phyloP scores from a whole-genome alignment of 2,329 filamentous ascomycete species.

The Elsinoe necatrix region DNA sequence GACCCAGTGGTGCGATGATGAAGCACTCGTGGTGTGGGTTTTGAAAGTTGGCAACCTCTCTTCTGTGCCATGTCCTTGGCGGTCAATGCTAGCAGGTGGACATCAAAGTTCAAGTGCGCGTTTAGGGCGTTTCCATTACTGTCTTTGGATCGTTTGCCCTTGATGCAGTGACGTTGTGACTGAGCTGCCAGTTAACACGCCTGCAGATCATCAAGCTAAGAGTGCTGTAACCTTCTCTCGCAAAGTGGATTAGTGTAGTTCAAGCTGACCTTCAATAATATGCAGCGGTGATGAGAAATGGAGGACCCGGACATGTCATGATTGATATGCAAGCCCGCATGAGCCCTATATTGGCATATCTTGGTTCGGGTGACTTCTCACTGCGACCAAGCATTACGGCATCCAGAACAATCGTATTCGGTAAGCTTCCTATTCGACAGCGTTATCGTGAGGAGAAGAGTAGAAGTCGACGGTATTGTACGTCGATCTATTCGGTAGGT shows the following conservation, averaged over 20 bases:
- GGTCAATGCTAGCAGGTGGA: too few species aligned
- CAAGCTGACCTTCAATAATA: not conserved
- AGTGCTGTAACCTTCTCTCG: not conserved
- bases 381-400: not conserved
- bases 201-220: not conserved
- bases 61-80: too few species aligned
- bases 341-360: not conserved
- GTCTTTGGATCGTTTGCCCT: too few species aligned
- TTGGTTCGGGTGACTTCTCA: not conserved
- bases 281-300: not conserved
- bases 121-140: too few species aligned
- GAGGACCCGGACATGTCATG: not conserved
- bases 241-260: not conserved
- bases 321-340: not conserved
- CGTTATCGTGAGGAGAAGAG: not conserved
- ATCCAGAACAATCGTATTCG: not conserved
- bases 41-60: too few species aligned
- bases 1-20: too few species aligned
- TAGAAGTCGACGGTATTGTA: too few species aligned
- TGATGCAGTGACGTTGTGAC: too few species aligned
- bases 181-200: too few species aligned
- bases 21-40: too few species aligned
- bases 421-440: not conserved
- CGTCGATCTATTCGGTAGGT: too few species aligned
- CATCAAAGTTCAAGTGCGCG: too few species aligned